Evolutionary conservation across 345 rosid species (phyloP), one percentile per base, ranked within the genome.

Genomic region (Cardamine resedifolia): DNA sequence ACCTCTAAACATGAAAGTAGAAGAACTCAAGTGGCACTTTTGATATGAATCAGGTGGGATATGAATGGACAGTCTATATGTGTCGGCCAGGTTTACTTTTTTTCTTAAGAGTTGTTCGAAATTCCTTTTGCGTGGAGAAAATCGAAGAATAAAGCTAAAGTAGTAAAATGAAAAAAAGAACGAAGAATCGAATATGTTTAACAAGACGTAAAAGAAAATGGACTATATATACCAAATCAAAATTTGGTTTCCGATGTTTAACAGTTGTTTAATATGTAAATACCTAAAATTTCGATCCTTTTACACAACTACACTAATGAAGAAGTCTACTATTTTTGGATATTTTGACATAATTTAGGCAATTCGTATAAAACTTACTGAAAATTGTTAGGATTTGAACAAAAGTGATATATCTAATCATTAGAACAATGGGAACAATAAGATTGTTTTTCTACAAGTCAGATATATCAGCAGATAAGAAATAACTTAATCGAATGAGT

Each of bases 171-270:
- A 20, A 71, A 53, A 41, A 71, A 63, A 41, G 64, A 63, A 72
- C 16, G 64, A 51, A 72, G 57, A 63, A 72, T 53, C 52, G 62
- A 71, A 41, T 44, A 24, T 59, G 58, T 49, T 49, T 59, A 8
- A 48, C 74, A 59, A 34, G 49, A 34, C 50, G 16, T 33, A n/a
- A 59, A 70, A 23, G 9, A 6, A 45, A 58, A 70, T 70, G 39
- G 58, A 58, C 60, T 60, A 31, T 33, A 58, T 47, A n/a, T n/a
- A n/a, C n/a, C 27, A 19, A 21, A 61, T n/a, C 48, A 58, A 33
- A 47, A 33, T 23, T 57, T 57, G 11, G 47, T 43, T 33, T 47
- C 18, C 39, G 21, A 45, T 33, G 7, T 20, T 15, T 2, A 20
- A 11, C 6, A 24, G 4, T 3, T 16, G 45, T 58, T 58, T n/a